Base-by-base conservation (phyloP, 441 rosid genomes). In the Breynia disticha region DNA sequence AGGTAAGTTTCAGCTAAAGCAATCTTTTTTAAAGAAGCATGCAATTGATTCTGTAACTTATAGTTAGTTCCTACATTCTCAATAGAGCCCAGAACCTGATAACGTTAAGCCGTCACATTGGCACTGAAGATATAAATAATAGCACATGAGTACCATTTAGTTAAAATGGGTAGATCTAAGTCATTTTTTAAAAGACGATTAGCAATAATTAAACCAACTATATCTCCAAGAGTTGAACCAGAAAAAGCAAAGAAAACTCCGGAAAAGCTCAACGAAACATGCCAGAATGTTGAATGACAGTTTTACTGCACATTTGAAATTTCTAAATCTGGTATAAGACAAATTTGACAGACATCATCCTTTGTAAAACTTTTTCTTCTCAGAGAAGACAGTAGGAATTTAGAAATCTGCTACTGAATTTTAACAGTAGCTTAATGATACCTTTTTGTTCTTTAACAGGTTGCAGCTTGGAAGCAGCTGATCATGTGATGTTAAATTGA, bases 401-500 rank as follows among this genome's bases (percentile, higher is more conserved):
- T 28, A 28, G 35, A 22, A 19, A 57, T 64, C 52, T 62, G 46
- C 32, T 24, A 49, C 38, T 54, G 17, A 19, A 50, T 43, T 28
- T 49, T 48, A 38, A 28, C 42, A 22, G 14, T 11, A 17, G 12
- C 50, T 50, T 17, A 39, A 19, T 45, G 35, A 59, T 44, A 41
- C 14, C 57, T 55, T 52, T 59, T 61, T 61, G 59, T 60, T 70
- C 35, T 64, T 60, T 65, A 58, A 44, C 54, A 43, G 63, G 66
- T 57, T 61, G 60, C 67, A 67, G 64, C 76, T 59, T 49, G 65
- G 70, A 75, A 79, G 76, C 70, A 55, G 72, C 68, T 67, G 67
- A 67, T 59, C 82, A 78, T 80, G 82, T 80, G 84, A 79, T 57
- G 48, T 50, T 55, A 60, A 65, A 66, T 75, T 65, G 66, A 71